Evolutionary conservation across 2,329 filamentous ascomycete species (phyloP).

Genomic region (Decorospora gaudefroyi): DNA sequence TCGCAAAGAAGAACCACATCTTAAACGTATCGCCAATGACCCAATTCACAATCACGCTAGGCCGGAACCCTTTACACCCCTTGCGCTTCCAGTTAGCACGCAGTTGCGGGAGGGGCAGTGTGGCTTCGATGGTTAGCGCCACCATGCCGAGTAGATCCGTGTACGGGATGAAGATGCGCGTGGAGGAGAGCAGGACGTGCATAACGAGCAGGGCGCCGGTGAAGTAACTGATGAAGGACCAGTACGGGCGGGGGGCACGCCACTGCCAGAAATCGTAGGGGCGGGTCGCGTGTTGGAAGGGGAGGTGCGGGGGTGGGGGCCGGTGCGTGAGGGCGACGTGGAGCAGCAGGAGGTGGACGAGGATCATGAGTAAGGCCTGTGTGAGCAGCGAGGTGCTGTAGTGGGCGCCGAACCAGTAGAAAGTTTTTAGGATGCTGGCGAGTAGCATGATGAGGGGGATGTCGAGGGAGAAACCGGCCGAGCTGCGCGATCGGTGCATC

Average conservation of each 20-base stretch:
- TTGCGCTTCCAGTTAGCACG: constrained; percentile 68
- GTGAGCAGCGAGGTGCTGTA: constrained; percentile 63
- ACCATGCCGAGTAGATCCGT: constrained; percentile 70
- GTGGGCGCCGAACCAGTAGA: constrained; percentile 68
- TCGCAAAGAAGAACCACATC: constrained; percentile 76
- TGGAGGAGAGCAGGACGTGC: constrained; percentile 68
- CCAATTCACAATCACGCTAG: constrained; percentile 78
- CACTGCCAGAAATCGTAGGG: constrained; percentile 86
- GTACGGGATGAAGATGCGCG: constrained; percentile 66
- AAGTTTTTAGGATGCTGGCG: constrained; percentile 66
- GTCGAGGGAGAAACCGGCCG: constrained; percentile 67
- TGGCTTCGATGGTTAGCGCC: constrained; percentile 78
- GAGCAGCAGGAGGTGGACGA: constrained; percentile 61
- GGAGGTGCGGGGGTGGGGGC: constrained; percentile 53
- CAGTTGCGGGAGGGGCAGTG: constrained; percentile 80
- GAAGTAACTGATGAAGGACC: constrained; percentile 75
- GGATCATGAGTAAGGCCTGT: constrained; percentile 64
- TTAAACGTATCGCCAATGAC: constrained; percentile 82
- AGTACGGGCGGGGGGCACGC: constrained; percentile 75
- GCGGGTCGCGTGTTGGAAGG: constrained; percentile 65
- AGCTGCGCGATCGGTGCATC: constrained; percentile 63
- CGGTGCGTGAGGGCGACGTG: constrained; percentile 65
- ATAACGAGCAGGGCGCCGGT: constrained; percentile 63
- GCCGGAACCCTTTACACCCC: constrained; percentile 76
- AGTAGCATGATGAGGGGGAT: constrained; percentile 70